Conservation (phyloP, 192 early-diverging fungal genomes). For the Podila verticillata region DNA sequence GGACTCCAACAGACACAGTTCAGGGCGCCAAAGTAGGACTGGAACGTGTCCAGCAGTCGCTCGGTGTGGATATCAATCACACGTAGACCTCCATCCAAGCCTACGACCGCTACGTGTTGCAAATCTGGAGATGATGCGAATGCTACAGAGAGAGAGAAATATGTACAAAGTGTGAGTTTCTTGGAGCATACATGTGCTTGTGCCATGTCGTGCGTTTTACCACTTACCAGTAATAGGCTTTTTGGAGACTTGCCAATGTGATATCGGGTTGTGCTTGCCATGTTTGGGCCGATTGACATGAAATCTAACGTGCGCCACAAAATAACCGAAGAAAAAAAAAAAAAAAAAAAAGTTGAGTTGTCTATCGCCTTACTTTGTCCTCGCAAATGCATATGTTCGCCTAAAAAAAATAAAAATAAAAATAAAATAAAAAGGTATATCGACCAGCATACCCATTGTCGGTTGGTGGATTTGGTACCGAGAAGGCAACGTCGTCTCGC, state of each 20-base stretch:
- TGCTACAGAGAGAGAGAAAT: slow-evolving; percentile 44
- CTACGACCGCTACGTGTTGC: slow-evolving; percentile 80
- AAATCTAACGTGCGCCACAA: slow-evolving; percentile 51
- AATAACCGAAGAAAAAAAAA: not conserved
- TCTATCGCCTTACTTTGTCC: not conserved
- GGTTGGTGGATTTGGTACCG: slow-evolving; percentile 13
- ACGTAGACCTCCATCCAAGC: slow-evolving; percentile 81
- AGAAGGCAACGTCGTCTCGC: slow-evolving; percentile 78
- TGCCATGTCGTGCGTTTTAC: not conserved
- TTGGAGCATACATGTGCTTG: not conserved
- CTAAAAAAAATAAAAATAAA: not conserved
- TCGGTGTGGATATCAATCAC: slow-evolving; percentile 81
- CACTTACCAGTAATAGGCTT: slow-evolving; percentile 76
- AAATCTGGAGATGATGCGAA: slow-evolving; percentile 89
- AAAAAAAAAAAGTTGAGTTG: not conserved
- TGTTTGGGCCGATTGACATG: slow-evolving; percentile 67
- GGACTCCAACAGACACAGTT: slow-evolving; percentile 91
- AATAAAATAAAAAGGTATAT: not conserved
- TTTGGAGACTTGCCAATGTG: slow-evolving; percentile 80
- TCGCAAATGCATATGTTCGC: not conserved
- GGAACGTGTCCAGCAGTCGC: slow-evolving; percentile 79
- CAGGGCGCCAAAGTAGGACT: slow-evolving; percentile 88
- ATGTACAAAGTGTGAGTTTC: not conserved
- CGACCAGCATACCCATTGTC: slow-evolving; percentile 40
- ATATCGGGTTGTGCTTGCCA: slow-evolving; percentile 82